phyloP scores from a whole-genome alignment of 257 asterid genomes.

The Solanum piurae region DNA sequence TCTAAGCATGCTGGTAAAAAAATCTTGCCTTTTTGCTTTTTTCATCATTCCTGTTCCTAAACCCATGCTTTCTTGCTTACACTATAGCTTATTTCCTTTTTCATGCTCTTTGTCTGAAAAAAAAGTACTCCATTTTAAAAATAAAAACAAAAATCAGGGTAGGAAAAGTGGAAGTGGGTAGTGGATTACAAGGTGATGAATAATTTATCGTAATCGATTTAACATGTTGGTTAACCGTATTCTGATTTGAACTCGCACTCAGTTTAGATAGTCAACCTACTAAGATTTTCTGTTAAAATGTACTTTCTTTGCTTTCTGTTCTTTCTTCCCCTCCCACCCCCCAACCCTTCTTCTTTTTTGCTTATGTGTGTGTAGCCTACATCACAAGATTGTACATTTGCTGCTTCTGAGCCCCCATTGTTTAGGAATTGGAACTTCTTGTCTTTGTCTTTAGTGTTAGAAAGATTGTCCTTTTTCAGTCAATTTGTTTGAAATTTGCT shows the following conservation, averaged over 20 bases:
- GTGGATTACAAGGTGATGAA: not conserved
- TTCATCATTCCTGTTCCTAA: not conserved
- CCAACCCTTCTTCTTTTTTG: too few relatives aligned
- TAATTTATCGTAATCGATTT: not conserved
- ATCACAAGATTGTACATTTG: not conserved
- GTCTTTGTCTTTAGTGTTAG: not conserved
- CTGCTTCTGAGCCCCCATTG: not conserved
- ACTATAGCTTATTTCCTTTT: not conserved
- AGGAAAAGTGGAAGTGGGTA: not conserved
- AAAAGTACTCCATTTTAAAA: not conserved
- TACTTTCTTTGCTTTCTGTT: not conserved
- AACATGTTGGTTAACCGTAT: not conserved
- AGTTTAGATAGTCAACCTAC: not conserved
- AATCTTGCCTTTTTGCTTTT: not conserved
- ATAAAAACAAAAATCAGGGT: not conserved
- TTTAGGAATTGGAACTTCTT: not conserved
- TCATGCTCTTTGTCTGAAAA: not conserved
- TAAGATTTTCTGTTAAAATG: not conserved
- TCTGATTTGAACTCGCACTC: not conserved
- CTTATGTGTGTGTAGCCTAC: not conserved
- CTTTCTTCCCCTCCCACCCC: too few relatives aligned
- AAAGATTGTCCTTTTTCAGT: not conserved
- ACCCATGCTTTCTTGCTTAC: not conserved
- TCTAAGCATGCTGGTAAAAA: conserved; percentile 76
- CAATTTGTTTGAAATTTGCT: not conserved